A percentile compares a stretch with the other conserved stretches of the same genome.
Evolutionary conservation across 2,329 filamentous ascomycete species (phyloP).

Genomic region (Talaromyces albobiverticillius): DNA sequence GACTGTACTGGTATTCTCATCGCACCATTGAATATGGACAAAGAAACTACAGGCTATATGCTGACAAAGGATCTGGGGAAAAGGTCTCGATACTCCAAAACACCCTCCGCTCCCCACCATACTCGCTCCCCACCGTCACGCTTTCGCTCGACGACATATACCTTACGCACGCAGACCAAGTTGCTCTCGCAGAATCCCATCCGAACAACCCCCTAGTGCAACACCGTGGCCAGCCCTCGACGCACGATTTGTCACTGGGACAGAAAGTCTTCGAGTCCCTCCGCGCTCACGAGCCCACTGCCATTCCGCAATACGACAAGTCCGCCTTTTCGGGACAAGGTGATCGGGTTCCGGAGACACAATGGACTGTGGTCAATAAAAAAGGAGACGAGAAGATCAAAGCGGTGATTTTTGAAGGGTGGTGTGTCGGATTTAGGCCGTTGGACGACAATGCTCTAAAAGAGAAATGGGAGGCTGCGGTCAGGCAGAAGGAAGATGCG

Average conservation of each 20-base stretch:
- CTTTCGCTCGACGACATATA: constrained; percentile 91
- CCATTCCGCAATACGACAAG: constrained; percentile 80
- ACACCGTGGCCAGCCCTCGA: constrained; percentile 77
- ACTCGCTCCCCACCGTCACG: constrained; percentile 64
- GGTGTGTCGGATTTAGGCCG: constrained; percentile 81
- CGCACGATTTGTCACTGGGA: constrained; percentile 72
- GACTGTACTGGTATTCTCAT: constrained; percentile 67
- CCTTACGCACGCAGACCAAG: constrained; percentile 67
- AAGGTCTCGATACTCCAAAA: constrained; percentile 62
- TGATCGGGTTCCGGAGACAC: constrained; percentile 62
- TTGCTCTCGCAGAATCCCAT: constrained; percentile 61
- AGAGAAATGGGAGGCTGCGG: constrained; percentile 53
- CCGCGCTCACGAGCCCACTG: constrained; percentile 49
- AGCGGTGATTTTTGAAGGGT: constrained; percentile 82
- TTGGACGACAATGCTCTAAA: constrained; percentile 55
- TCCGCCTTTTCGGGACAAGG: constrained; percentile 71
- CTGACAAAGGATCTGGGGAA: neutral
- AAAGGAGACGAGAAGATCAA: constrained; percentile 40
- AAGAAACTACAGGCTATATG: neutral
- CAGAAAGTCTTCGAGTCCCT: constrained; percentile 62
- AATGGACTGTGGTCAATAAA: constrained; percentile 58
- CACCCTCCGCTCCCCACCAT: constrained; percentile 56
- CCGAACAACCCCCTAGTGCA: constrained; percentile 73
- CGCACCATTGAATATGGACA: neutral
- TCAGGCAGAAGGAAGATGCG: constrained; percentile 44